These are phyloP conservation scores for Claviceps fusiformis DNA, from an alignment of 2,329 filamentous ascomycete genomes.

Conservation along the genomic window DNA sequence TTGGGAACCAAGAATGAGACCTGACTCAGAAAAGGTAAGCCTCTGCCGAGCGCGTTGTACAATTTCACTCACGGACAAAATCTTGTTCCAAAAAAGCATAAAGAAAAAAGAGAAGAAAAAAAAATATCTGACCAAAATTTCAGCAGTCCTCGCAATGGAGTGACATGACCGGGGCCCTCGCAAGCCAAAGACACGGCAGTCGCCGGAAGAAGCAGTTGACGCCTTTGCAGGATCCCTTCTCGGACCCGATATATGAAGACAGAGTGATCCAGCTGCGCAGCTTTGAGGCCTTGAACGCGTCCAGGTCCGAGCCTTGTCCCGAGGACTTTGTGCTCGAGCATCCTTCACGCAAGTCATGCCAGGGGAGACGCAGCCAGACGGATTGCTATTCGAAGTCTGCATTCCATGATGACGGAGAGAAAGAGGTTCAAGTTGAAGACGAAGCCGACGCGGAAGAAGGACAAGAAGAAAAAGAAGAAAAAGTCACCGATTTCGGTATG, in stretches of 20 bases:
- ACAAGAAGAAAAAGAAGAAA: conserved; percentile 12
- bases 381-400: not conserved
- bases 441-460: conserved; percentile 5
- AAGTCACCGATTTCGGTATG: conserved; percentile 15
- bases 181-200: not conserved
- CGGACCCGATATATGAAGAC: conserved; percentile 4
- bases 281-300: not conserved
- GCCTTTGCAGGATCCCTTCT: conserved; percentile 2
- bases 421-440: conserved; percentile 8
- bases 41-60: not conserved
- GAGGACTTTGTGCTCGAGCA: conserved; percentile 4
- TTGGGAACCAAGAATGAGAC: not conserved
- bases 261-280: conserved; percentile 2
- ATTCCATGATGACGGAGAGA: conserved; percentile 8
- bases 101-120: not conserved
- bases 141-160: conserved; percentile 3
- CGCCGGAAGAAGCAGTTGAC: not conserved
- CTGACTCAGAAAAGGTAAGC: conserved; percentile 1
- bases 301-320: not conserved
- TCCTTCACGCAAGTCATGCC: not conserved
- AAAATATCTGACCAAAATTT: not conserved
- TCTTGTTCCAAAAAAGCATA: not conserved
- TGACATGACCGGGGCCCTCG: not conserved
- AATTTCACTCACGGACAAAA: not conserved
- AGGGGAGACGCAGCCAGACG: not conserved